phyloP scores from a whole-genome alignment of 108 stramenopile genomes.

The Pseudonitzschia multiseries region DNA sequence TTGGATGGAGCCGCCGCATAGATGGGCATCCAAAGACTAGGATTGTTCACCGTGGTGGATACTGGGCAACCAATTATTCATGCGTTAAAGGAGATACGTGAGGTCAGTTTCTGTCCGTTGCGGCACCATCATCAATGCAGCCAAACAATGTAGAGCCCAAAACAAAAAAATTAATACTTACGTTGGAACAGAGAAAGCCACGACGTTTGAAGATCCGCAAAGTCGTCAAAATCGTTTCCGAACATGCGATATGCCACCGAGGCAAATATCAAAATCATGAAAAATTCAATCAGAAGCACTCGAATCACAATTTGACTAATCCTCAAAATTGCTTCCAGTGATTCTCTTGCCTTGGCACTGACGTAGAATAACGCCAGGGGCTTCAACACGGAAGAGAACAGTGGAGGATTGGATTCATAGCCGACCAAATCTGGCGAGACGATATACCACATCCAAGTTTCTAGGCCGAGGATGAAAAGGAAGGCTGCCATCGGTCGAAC shows the following conservation, averaged over 20 bases:
- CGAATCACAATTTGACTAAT: constrained; percentile 44
- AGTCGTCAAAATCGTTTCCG: constrained; percentile 31
- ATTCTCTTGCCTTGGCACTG: constrained; percentile 42
- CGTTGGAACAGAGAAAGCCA: constrained; percentile 38
- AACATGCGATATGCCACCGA: constrained; percentile 48
- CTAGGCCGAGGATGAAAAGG: constrained; percentile 33
- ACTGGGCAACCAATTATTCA: constrained; percentile 21
- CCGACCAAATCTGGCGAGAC: constrained; percentile 12
- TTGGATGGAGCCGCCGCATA: constrained; percentile 30
- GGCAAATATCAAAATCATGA: constrained; percentile 54
- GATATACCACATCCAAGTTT: constrained; percentile 33
- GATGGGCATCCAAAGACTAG: constrained; percentile 68
- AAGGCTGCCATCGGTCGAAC: constrained; percentile 39
- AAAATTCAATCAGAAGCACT: constrained; percentile 54
- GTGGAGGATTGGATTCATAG: constrained; percentile 4
- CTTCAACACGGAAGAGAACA: constrained; percentile 46
- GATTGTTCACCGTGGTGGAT: constrained; percentile 60
- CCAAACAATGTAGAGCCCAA: neutral
- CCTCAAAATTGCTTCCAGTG: constrained; percentile 45
- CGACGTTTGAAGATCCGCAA: constrained; percentile 28
- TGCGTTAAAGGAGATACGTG: neutral
- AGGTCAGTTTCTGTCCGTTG: neutral
- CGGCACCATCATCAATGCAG: neutral
- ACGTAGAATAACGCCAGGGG: constrained; percentile 62
- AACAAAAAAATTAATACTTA: constrained; percentile 2